phyloP scores from a whole-genome alignment of 495 filamentous ascomycete genomes.

The Xylaria castorea region DNA sequence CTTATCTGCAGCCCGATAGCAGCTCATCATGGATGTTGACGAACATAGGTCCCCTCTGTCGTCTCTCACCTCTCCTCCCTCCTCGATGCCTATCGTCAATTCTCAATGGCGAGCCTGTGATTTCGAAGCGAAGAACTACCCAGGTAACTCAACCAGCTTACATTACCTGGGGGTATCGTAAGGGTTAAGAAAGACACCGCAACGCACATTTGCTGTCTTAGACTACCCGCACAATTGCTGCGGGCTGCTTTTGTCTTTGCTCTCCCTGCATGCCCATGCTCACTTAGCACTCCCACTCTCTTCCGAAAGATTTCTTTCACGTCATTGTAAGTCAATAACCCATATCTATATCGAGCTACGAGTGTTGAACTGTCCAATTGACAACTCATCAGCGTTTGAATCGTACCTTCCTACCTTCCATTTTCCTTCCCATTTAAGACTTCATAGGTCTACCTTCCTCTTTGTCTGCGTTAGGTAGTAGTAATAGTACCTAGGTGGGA shows the following conservation, averaged over 20 bases:
- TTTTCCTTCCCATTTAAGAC: background rate
- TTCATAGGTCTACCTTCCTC: background rate
- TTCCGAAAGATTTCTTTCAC: constrained; percentile 30
- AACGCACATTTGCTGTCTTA: constrained; percentile 3
- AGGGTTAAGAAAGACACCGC: background rate
- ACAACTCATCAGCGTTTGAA: constrained; percentile 37
- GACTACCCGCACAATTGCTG: background rate
- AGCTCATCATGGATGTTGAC: background rate
- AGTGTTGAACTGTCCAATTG: constrained; percentile 32
- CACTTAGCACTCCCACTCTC: constrained; percentile 13
- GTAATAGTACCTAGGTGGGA: background rate
- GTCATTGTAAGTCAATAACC: constrained; percentile 40
- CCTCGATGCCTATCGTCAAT: constrained; percentile 1
- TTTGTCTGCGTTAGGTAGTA: background rate
- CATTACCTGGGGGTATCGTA: background rate
- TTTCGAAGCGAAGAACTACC: background rate
- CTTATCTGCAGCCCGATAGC: constrained; percentile 17
- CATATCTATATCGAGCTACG: background rate
- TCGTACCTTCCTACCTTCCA: background rate
- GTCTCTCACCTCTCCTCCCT: constrained; percentile 6
- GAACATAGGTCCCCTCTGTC: constrained; percentile 14
- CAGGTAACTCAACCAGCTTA: background rate
- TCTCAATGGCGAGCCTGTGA: constrained; percentile 11
- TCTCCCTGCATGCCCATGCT: background rate
- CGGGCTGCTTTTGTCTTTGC: background rate